A percentile compares a stretch with the other conserved stretches of the same genome.
phyloP scores from a whole-genome alignment of 1,284 basidiomycete species.

The Apiotrichum gracile region DNA sequence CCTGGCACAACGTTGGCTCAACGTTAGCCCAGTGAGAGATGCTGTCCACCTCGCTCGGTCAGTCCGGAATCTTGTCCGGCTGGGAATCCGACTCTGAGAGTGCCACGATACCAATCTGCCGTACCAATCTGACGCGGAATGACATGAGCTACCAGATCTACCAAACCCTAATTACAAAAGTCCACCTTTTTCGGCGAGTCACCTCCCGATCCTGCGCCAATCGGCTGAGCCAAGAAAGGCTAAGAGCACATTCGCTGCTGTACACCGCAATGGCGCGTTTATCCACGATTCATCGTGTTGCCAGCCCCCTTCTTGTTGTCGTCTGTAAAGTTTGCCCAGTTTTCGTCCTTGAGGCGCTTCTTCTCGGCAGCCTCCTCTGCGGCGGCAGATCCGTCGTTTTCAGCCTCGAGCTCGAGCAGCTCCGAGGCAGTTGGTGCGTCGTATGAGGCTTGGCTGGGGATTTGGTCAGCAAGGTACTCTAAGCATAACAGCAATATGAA shows the following conservation, averaged over 20 bases:
- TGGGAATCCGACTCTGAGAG: too few relatives aligned
- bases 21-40: too few relatives aligned
- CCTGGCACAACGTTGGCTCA: too few relatives aligned
- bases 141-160: too few relatives aligned
- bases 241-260: not conserved
- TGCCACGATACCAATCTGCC: too few relatives aligned
- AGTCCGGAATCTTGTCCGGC: too few relatives aligned
- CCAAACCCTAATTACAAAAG: too few relatives aligned
- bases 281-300: conserved; percentile 93
- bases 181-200: too few relatives aligned
- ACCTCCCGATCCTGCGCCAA: too few relatives aligned
- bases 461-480: not conserved
- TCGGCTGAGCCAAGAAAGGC: too few relatives aligned
- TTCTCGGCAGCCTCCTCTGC: conserved; percentile 69
- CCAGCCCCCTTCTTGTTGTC: conserved; percentile 74
- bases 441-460: conserved; percentile 60
- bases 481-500: not conserved
- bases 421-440: conserved; percentile 66
- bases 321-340: conserved; percentile 79
- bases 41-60: too few relatives aligned
- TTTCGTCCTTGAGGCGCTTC: conserved; percentile 78
- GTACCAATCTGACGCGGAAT: too few relatives aligned
- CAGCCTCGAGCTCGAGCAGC: conserved; percentile 67
- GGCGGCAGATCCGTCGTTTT: conserved; percentile 70
- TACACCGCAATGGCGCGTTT: not conserved